A percentile compares a stretch with the other conserved stretches of the same genome.
Evolutionary conservation across 1,284 basidiomycete genomes (phyloP).

Genomic region (Microbotryum saponariae): DNA sequence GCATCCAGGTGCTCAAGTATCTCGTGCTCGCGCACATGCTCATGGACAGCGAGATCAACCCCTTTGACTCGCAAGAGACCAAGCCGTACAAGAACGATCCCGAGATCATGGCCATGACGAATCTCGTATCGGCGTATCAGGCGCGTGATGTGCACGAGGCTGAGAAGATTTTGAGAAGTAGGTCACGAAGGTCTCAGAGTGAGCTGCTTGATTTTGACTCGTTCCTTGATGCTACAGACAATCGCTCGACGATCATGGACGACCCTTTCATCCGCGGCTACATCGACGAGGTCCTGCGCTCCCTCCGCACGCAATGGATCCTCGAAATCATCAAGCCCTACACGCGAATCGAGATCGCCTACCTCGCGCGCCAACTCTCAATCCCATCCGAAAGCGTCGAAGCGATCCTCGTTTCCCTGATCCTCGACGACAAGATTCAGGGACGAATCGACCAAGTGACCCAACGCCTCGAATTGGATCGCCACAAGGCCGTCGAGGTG

Average conservation of each 20-base stretch:
- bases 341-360: slow-evolving; percentile 80
- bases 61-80: slow-evolving; percentile 98
- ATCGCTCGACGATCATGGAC: slow-evolving; percentile 86
- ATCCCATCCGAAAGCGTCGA: slow-evolving; percentile 81
- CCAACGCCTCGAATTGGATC: slow-evolving; percentile 79
- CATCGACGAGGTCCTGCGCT: slow-evolving; percentile 88
- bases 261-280: slow-evolving; percentile 87
- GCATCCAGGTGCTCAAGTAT: slow-evolving; percentile 97
- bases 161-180: slow-evolving; percentile 85
- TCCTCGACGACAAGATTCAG: slow-evolving; percentile 88
- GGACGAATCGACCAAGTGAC: slow-evolving; percentile 93
- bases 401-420: slow-evolving; percentile 83
- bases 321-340: slow-evolving; percentile 97
- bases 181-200: slow-evolving; percentile 20
- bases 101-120: slow-evolving; percentile 96
- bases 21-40: slow-evolving; percentile 97
- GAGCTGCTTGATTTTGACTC: slow-evolving; percentile 7
- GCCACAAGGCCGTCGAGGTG: slow-evolving; percentile 75
- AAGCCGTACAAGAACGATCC: slow-evolving; percentile 98
- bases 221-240: slow-evolving; percentile 52
- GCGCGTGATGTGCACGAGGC: slow-evolving; percentile 89
- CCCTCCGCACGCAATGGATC: slow-evolving; percentile 87
- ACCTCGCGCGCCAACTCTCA: slow-evolving; percentile 89
- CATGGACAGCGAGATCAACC: slow-evolving; percentile 96
- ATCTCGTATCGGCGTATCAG: slow-evolving; percentile 92